Percentiles rank a stretch among this genome's conserved stretches.
Conservation (phyloP, 495 filamentous ascomycete genomes). For the Astrocystis sublimbata region DNA sequence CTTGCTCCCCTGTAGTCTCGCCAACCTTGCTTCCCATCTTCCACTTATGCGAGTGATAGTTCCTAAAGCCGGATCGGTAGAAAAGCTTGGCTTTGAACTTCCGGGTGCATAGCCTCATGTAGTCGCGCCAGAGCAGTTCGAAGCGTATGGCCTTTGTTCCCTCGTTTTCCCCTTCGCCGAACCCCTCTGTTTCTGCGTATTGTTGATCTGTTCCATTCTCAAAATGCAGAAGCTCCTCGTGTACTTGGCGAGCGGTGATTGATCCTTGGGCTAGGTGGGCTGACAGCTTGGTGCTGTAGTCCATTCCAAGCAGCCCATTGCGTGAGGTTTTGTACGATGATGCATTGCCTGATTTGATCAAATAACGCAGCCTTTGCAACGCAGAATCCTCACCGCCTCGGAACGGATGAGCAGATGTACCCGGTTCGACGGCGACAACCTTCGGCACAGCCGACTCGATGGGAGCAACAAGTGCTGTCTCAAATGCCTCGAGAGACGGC, state of each 20-base stretch:
- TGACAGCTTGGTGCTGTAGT: slow-evolving; percentile 71
- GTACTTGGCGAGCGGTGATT: slow-evolving; percentile 66
- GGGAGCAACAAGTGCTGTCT: slow-evolving; percentile 54
- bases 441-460: slow-evolving; percentile 39
- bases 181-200: slow-evolving; percentile 44
- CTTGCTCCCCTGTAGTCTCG: slow-evolving; percentile 28
- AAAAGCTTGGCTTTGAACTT: slow-evolving; percentile 66
- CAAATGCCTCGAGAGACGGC: slow-evolving; percentile 46
- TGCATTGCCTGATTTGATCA: slow-evolving; percentile 59
- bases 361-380: slow-evolving; percentile 54
- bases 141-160: slow-evolving; percentile 68
- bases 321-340: slow-evolving; percentile 64
- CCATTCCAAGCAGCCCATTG: slow-evolving; percentile 64
- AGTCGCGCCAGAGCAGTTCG: slow-evolving; percentile 74
- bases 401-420: slow-evolving; percentile 63
- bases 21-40: slow-evolving; percentile 34
- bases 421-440: slow-evolving; percentile 46
- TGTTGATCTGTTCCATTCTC: slow-evolving; percentile 56
- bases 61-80: slow-evolving; percentile 57
- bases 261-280: slow-evolving; percentile 68
- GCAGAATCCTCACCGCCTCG: slow-evolving; percentile 62
- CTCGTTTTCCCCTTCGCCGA: slow-evolving; percentile 64
- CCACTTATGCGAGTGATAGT: slow-evolving; percentile 44
- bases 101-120: slow-evolving; percentile 67
- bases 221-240: slow-evolving; percentile 60